Conservation (phyloP, 129 eudicot genomes). For the Apium graveolens region DNA sequence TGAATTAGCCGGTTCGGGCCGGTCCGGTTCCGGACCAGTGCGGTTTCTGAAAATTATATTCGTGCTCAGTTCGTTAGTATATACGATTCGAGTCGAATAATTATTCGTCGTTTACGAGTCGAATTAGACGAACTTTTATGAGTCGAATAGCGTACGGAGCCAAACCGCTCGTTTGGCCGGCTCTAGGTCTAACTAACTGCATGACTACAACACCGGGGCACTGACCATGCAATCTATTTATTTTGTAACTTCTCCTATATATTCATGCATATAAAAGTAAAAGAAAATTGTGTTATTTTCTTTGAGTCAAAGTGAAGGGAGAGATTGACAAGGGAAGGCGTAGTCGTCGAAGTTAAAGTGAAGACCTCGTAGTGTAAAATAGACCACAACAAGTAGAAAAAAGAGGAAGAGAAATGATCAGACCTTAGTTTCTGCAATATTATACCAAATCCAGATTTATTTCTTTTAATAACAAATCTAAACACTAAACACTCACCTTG, state of each 20-base stretch:
- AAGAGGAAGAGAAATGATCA: slow-evolving; percentile 1
- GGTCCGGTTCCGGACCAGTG: too few species aligned
- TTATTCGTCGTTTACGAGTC: too few species aligned
- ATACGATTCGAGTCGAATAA: too few species aligned
- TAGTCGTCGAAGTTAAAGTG: slow-evolving; percentile 1
- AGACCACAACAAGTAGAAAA: slow-evolving; percentile 16
- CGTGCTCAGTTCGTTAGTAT: too few species aligned
- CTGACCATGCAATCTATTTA: neutral
- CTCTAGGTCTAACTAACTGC: too few species aligned
- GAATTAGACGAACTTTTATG: too few species aligned
- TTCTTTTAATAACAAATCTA: slow-evolving; percentile 18
- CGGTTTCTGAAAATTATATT: too few species aligned
- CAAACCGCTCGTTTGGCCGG: too few species aligned
- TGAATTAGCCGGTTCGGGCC: too few species aligned
- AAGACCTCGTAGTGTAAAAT: neutral
- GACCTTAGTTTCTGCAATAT: neutral
- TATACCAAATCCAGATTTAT: slow-evolving; percentile 20
- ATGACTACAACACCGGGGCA: neutral
- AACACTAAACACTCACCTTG: slow-evolving; percentile 2
- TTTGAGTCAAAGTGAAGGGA: neutral
- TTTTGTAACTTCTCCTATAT: neutral
- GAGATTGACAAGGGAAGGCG: slow-evolving; percentile 7
- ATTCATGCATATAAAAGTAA: neutral
- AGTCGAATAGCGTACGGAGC: too few species aligned
- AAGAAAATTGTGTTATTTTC: neutral